Evolutionary conservation across 1,284 basidiomycete species (phyloP), one percentile per base, ranked within the genome.

Genomic region (Coniophora puteana): DNA sequence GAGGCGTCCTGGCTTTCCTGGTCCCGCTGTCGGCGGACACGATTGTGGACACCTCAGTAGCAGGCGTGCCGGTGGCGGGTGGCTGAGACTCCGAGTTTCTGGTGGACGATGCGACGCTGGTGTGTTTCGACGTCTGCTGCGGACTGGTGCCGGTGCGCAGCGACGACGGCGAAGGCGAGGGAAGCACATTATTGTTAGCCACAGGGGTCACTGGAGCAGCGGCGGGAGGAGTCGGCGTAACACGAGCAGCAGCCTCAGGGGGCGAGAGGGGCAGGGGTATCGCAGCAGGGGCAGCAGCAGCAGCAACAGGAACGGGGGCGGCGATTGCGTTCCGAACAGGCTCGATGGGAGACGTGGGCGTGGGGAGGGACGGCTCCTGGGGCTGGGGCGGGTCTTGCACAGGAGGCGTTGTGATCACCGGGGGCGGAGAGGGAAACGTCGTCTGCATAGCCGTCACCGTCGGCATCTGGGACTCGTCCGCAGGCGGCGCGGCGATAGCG

Each of bases 381-480:
- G 39, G 8, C 11, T 21, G 30, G 8, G 14, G 13, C 12, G 13
- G 23, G 8, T 31, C 23, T 6, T 16, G 14, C 14, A 7, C n/a
- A 8, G 7, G 29, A 6, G 29, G 14, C n/a, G n/a, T n/a, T n/a
- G n/a, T n/a, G n/a, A n/a, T n/a, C n/a, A n/a, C n/a, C n/a, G n/a
- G n/a, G n/a, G n/a, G n/a, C n/a, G n/a, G n/a, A n/a, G 47, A 41
- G n/a, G 64, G 58, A 55, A 77, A 74, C 4, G 68, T 59, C 8
- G 64, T 53, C 32, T 59, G 60, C 21, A 63, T 58, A 2, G 69
- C 66, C 14, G 66, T 74, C 4, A 71, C 71, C 4, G 72, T 74
- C n/a, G 60, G 66, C 2, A 65, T 44, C 16, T 63, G 63, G 1
- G 51, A 48, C 13, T 67, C 66, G 16, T 66, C 63, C 23, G 43